Base-by-base conservation (phyloP, 176 grass and related monocot species). In the Avena insularis region DNA sequence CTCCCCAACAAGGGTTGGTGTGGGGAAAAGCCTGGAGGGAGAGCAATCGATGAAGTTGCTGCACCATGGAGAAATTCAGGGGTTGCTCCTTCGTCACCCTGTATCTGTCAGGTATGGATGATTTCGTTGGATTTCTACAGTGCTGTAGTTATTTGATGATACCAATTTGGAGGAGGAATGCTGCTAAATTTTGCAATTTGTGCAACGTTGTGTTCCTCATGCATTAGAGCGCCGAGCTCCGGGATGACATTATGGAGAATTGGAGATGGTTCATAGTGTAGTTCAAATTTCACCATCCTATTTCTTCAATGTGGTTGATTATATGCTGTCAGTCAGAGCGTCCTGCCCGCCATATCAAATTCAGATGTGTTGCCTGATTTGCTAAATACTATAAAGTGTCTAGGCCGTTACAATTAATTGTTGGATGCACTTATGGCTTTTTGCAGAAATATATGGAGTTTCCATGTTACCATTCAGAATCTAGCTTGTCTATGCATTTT, bases 41-140 rank as follows among this genome's bases (percentile, higher is more conserved):
- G 46, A 72, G 33, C 55, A 50, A 12, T 3, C 63, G 21, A 15
- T 31, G 77, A 66, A 47, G 58, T 23, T 58, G 77, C 58, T 14
- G 15, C 27, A 66, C 13, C 57, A 87, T 84, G 84, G 17, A 31
- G 31, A 77, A 25, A 86, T 83, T 86, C 73, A 71, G 56, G 64
- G 89, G 5, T n/a, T 75, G 83, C 83, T 57, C 65, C 46, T 73
- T 79, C 57, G 23, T 55, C 65, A 4, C 35, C 21, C 21, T 16
- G 54, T 20, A 71, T 55, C 33, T 65, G 21, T 83, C 74, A 12
- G 89, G 89, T 87, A 83, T 47, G 57, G 21, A 58, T 13, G 36
- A 46, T 65, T 16, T 36, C 73, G 48, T 31, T 76, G 15, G 8
- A 3, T 43, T 43, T 43, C 40, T 40, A 40, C 72, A 51, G 12